These are phyloP conservation scores for Tylopilus intermedius DNA, from an alignment of 768 basidiomycete genomes.

Conservation along the genomic window DNA sequence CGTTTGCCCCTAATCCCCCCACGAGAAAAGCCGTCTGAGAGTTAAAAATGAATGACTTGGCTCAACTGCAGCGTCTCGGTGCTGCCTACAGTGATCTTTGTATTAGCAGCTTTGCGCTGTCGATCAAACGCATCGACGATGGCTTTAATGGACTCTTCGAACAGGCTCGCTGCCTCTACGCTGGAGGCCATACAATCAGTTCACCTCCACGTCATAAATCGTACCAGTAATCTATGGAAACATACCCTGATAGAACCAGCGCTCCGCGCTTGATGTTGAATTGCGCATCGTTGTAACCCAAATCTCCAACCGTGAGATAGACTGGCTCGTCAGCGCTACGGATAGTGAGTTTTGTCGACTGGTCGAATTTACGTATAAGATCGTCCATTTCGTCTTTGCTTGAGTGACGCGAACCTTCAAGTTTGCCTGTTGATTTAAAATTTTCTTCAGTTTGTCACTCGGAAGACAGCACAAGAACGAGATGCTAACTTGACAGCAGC, in stretches of 20 bases:
- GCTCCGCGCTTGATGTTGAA: constrained; percentile 5
- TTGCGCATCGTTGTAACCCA: not conserved
- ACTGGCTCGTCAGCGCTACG: not conserved
- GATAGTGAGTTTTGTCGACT: constrained; percentile 6
- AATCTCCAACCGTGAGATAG: not conserved
- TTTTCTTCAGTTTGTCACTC: not conserved
- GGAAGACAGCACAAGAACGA: not conserved
- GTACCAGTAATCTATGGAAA: no score
- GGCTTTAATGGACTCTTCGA: constrained; percentile 7
- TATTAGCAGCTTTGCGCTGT: not conserved
- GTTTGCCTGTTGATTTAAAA: constrained; percentile 1
- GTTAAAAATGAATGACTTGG: not conserved
- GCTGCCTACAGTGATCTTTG: constrained; percentile 1
- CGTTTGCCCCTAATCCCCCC: not conserved
- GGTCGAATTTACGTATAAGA: constrained; percentile 7
- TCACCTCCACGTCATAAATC: no score
- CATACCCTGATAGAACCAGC: constrained; percentile 7
- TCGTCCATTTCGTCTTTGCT: constrained; percentile 1
- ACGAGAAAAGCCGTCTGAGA: not conserved
- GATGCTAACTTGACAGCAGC: constrained; percentile 31
- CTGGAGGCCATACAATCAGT: not conserved
- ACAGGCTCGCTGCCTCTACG: constrained; percentile 4
- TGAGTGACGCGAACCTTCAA: constrained; percentile 1
- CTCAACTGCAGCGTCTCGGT: not conserved
- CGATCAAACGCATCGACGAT: constrained; percentile 11